phyloP scores from a whole-genome alignment of 176 grass and related monocot species.

The Oropetium thomaeum region DNA sequence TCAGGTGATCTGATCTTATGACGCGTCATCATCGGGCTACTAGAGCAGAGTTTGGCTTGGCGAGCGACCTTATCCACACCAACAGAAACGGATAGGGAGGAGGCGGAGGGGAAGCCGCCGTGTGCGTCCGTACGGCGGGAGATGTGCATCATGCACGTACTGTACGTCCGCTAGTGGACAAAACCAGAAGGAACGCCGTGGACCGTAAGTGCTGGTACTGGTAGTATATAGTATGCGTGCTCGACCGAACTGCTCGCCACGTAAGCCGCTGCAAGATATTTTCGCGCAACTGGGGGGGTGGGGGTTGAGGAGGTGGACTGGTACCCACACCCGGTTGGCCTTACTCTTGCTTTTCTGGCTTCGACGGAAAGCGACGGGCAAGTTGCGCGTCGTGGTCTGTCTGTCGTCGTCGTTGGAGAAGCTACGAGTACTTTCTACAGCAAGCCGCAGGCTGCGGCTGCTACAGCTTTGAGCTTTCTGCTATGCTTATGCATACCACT shows the following conservation, averaged over 20 bases:
- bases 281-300: neutral
- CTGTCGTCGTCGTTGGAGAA: neutral
- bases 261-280: neutral
- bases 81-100: too few species aligned
- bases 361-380: neutral
- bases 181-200: neutral
- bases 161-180: neutral
- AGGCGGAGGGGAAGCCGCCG: too few species aligned
- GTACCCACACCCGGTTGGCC: neutral
- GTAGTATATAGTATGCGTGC: neutral
- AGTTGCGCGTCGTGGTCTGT: neutral
- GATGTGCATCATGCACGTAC: too few species aligned
- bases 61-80: too few species aligned
- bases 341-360: neutral
- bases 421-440: neutral
- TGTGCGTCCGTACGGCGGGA: too few species aligned
- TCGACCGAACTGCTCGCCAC: neutral
- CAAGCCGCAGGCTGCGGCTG: too few species aligned
- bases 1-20: too few species aligned
- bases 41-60: too few species aligned
- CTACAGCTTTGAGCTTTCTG: neutral
- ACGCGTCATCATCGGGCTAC: too few species aligned
- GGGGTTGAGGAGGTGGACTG: too few species aligned
- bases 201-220: neutral
- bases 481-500: too few species aligned